Conservation (phyloP, 1,139 yeast species). For the Magnusiomyces tetraspermus region DNA sequence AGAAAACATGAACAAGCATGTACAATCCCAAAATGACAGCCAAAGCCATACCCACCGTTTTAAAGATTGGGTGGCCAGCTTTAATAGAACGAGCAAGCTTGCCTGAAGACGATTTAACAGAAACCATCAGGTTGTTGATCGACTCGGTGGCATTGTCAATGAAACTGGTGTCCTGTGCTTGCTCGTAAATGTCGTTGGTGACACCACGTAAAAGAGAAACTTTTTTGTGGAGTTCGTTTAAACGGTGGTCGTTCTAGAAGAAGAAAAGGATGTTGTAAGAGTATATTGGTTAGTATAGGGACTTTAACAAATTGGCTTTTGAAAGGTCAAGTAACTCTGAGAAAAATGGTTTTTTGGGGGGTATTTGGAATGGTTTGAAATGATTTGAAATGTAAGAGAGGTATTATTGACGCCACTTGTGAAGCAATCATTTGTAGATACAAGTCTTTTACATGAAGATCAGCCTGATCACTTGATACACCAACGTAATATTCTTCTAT, state of each 20-base stretch:
- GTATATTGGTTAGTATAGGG: background rate
- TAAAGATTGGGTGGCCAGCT: constrained; percentile 49
- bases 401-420: no score
- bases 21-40: constrained; percentile 56
- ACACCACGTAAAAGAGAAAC: constrained; percentile 51
- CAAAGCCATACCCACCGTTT: constrained; percentile 51
- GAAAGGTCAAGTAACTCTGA: background rate
- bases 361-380: no score
- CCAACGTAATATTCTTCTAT: no score
- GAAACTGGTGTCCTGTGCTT: constrained; percentile 49
- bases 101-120: constrained; percentile 56
- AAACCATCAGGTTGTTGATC: constrained; percentile 50
- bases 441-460: no score
- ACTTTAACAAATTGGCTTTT: background rate
- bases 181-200: constrained; percentile 54
- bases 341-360: no score
- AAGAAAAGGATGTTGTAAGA: background rate
- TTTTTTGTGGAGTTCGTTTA: constrained; percentile 52
- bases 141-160: constrained; percentile 42
- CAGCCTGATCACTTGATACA: no score
- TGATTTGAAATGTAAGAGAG: no score
- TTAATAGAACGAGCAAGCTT: constrained; percentile 53
- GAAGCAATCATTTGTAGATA: no score
- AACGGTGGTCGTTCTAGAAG: constrained; percentile 46
- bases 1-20: constrained; percentile 36